Base-by-base conservation (phyloP, 805 yeast species). In the Sungouiozyma ichnusensis region DNA sequence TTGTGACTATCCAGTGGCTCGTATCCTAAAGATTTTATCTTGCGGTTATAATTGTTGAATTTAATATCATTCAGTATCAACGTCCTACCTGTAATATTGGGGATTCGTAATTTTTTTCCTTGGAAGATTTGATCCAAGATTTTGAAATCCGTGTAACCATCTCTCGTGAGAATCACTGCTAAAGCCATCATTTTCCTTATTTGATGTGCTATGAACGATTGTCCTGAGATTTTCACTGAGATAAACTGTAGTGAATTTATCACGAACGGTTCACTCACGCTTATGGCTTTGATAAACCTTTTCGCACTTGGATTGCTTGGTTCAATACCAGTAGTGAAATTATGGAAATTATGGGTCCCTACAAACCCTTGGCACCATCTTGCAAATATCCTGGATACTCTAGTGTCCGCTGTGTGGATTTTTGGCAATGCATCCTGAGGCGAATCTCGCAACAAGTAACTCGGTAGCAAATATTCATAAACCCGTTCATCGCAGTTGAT, bases 151-250 rank as follows among this genome's bases (percentile, higher is more conserved):
- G 72, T 15, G 54, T 83, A 75, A 4, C 88, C 86, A 4, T 85
- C 76, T 54, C 95, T 72, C 19, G 84, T 77, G 15, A 79, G 74
- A 42, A 87, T 68, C 0, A 85, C 73, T 1, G 88, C 90, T 85
- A 86, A 77, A 19, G 94, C 85, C 44, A 87, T 81, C 96, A 87
- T 87, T 58, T 88, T 88, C 54, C 97, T 76, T 56, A 87, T 88
- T 68, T 87, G 96, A 64, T 87, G 96, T 45, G 87, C 70, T 95
- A 87, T 88, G 62, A 87, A 88, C 6, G 94, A 83, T 64, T 88
- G 96, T 5, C 97, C 97, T 60, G 87, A 96, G 50, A 87, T 81
- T 65, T 85, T 85, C 54, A 87, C 77, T 2, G 94, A 81, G 2
- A 82, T 71, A 95, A 96, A 87, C 57, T 87, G 41, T 8, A 19